A percentile compares a stretch with the other conserved stretches of the same genome.
These are phyloP conservation scores for Primulina huaijiensis DNA, from an alignment of 257 asterid species.

Conservation along the genomic window DNA sequence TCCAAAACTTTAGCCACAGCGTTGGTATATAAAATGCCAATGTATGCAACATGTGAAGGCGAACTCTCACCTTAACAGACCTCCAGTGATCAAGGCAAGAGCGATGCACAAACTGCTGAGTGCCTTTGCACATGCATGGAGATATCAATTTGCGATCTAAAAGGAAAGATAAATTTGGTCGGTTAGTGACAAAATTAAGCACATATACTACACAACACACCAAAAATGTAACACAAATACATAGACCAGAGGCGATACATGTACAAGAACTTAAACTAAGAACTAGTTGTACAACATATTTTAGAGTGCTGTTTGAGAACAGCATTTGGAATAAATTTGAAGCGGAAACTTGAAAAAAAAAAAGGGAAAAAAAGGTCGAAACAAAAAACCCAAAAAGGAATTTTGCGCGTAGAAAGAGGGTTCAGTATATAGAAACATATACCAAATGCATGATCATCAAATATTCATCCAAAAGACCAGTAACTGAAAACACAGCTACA, in stretches of 20 bases:
- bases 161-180: conserved; percentile 11
- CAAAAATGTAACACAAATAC: background rate
- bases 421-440: background rate
- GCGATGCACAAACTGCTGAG: conserved; percentile 62
- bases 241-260: background rate
- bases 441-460: background rate
- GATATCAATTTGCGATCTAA: conserved; percentile 49
- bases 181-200: background rate
- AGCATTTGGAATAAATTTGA: too few relatives aligned
- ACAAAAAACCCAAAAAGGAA: too few relatives aligned
- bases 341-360: too few relatives aligned
- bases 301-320: too few relatives aligned
- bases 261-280: background rate
- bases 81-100: conserved; percentile 66
- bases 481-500: background rate
- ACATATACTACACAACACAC: background rate
- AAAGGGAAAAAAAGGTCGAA: too few relatives aligned
- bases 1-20: background rate
- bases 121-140: conserved; percentile 64
- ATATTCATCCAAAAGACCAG: background rate
- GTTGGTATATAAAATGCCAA: background rate
- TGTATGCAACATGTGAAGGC: background rate
- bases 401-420: background rate
- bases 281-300: background rate
- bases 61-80: conserved; percentile 45